Evolutionary conservation across 2,329 filamentous ascomycete genomes (phyloP), one percentile per base, ranked within the genome.

Genomic region (Fusarium secorum): DNA sequence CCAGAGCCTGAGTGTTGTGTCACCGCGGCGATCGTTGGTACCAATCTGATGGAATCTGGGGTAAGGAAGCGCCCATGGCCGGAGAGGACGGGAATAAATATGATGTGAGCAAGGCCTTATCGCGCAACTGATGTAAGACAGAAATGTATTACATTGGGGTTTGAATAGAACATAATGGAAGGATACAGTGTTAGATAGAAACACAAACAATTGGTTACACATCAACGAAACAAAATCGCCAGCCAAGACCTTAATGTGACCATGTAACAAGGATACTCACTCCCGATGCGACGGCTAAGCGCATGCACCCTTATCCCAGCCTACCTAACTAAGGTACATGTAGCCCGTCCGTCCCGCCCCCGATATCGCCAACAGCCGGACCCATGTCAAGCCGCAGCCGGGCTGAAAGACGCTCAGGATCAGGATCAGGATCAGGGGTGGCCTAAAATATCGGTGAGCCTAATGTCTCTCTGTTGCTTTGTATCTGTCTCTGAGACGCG

Each of bases 391-490:
- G 38, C 35, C 65, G 66, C 58, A 39, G 38, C 30, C 60, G 66
- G 68, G 66, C 48, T 70, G 55, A 58, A 28, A 53, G 60, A 46
- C 13, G 28, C n/a, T 36, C 45, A 39, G 46, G 46, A 54, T 58
- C 55, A 52, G 41, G 35, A 39, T 60, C 28, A 64, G 60, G 30
- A 56, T 39, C 45, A 54, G 36, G 58, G 54, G 53, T 28, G 38
- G 28, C n/a, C 39, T 42, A 61, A 65, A 71, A 57, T 64, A 71
- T 71, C 68, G 68, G 68, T 71, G 68, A 71, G 59, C 24, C 35
- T 26, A 36, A 35, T 58, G 57, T 46, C 56, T 63, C 45, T 33
- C n/a, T 41, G 33, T 24, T 56, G 41, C 58, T 52, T 58, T 46
- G 44, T 44, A 51, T 28, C 18, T 45, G 42, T 28, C 26, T 33